Evolutionary conservation across 2,329 filamentous ascomycete species (phyloP), one percentile per base, ranked within the genome.

Genomic region (Setomelanomma holmii): DNA sequence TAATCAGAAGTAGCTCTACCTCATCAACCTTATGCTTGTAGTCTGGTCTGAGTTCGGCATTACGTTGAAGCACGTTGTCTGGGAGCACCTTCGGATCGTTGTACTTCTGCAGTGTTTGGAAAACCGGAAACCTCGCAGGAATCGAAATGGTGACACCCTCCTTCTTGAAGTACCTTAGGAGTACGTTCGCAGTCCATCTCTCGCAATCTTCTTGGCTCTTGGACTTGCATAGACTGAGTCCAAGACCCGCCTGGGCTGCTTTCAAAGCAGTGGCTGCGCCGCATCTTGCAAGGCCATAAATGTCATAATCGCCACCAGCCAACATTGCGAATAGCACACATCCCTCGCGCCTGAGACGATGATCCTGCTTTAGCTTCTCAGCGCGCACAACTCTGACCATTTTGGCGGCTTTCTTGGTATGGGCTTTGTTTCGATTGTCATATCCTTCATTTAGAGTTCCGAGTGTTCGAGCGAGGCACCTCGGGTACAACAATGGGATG

Each of bases 271-370:
- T 63, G 12, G 59, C 54, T 0, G 66, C 46, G n/a, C 76, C 77
- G 48, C 76, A 78, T 3, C 65, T 59, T 16, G 22, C 51, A 11
- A 78, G 57, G 8, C 75, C 76, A 51, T 53, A 58, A 2, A 50
- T 53, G 40, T 76, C 56, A 46, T 78, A 78, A 46, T 79, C 76
- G 5, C 75, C 76, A 4, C 76, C 76, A 23, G 61, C 61, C 4
- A 78, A 58, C 45, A 78, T 63, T 2, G 74, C 75, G 42, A 78
- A 76, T 1, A 76, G 53, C 3, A 78, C 64, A 4, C 78, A 55
- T 2, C 68, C 69, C 21, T 76, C 67, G 1, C 55, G 58, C 48
- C 75, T 67, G 3, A 78, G 44, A 5, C 66, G 58, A 5, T 68
- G 54, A n/a, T 61, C 51, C 2, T 58, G 45, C 11, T 59, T 52